A percentile compares a stretch with the other conserved stretches of the same genome.
Evolutionary conservation across 1,284 basidiomycete species (phyloP).

Genomic region (Phellopilus nigrolimitatus): DNA sequence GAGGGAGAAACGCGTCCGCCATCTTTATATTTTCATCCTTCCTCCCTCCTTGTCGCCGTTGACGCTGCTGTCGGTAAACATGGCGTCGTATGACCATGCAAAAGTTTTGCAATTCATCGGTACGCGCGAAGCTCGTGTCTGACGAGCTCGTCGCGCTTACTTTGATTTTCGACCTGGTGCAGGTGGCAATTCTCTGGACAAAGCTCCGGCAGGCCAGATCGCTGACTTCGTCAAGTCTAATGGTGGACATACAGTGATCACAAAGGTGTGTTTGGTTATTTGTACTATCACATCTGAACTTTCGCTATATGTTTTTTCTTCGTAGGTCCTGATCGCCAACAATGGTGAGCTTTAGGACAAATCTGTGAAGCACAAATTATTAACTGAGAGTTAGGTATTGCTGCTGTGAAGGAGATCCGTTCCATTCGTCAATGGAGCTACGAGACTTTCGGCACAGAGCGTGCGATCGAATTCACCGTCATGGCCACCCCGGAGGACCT

Average conservation of each 20-base stretch:
- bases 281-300: neutral
- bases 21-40: neutral
- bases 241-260: constrained; percentile 98
- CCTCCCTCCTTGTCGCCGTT: neutral
- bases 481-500: constrained; percentile 99
- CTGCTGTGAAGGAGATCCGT: constrained; percentile 98
- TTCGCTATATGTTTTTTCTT: neutral
- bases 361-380: constrained; percentile 22
- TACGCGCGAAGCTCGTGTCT: constrained; percentile 30
- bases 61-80: constrained; percentile 26
- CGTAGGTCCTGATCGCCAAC: constrained; percentile 91
- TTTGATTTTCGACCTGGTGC: constrained; percentile 32
- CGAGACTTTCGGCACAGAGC: constrained; percentile 96
- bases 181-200: constrained; percentile 93
- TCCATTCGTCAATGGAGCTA: constrained; percentile 99
- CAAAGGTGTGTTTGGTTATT: constrained; percentile 63
- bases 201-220: constrained; percentile 74
- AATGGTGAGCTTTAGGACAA: constrained; percentile 58
- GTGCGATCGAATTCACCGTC: constrained; percentile 96
- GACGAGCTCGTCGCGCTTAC: constrained; percentile 18
- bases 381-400: constrained; percentile 67
- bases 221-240: constrained; percentile 89
- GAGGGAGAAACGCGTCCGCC: neutral
- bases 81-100: constrained; percentile 70
- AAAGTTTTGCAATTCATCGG: constrained; percentile 87